Base-by-base conservation (phyloP, 139 green algal species). In the Chlamydomonas incerta region DNA sequence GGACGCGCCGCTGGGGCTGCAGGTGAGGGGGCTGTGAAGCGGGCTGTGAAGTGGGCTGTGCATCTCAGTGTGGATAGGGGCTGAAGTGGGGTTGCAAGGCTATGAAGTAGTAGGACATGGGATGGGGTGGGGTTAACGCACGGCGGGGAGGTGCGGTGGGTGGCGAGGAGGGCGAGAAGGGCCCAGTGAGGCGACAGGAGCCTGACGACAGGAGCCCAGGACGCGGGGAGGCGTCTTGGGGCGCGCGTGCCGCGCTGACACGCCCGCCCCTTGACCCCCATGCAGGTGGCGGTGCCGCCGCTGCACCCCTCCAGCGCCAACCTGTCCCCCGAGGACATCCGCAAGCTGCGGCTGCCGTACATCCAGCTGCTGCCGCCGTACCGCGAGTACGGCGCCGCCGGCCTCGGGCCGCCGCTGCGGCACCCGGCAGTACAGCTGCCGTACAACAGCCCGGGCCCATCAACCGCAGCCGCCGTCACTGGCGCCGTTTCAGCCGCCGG, bases 1-100 rank as follows among this genome's bases (percentile, higher is more conserved):
- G 77, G 77, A 74, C 24, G 33, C 74, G 63, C 77, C 77, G 63
- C 35, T 74, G 5, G 37, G 41, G 18, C 34, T 83, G n/a, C 31
- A 33, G 63, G 77, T 83, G 46, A 50, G 63, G 31, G 46, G 46
- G 5, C 21, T 6, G 75, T 50, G 41, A 50, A 8, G 41, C 6
- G 41, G 41, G 41, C 41, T 50, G 41, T 50, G 41, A 50, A 8
- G 41, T 5, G 41, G 41, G 41, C 41, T 50, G 41, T 8, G 41
- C 41, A 50, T 50, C 6, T 50, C 6, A 13, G 41, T 50, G 41
- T 50, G 41, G 5, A 8, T 50, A 26, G 37, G 57, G 34, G 20
- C 33, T 2, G 57, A 34, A 14, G 57, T 34, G 10, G 37, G 46
- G 28, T 28, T 17, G 47, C 20, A 33, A 2, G 35, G 20, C 14